Conservation (phyloP, 129 eudicot genomes). For the Ambrosia trifida region DNA sequence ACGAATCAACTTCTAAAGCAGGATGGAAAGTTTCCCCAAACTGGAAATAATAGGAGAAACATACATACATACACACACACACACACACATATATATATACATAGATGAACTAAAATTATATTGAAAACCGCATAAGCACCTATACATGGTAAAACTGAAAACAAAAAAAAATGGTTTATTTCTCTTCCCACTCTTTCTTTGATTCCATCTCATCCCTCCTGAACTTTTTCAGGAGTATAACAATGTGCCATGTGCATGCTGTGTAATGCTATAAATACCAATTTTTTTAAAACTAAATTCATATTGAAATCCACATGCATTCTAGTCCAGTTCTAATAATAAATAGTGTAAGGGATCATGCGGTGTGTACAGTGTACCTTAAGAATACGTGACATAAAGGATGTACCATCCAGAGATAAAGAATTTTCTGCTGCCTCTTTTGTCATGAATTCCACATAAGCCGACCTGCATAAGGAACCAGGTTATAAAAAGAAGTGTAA, state of each 20-base stretch:
- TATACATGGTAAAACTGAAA: too few species aligned
- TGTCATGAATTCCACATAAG: constrained; percentile 82
- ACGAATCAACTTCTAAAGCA: background rate
- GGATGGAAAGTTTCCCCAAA: background rate
- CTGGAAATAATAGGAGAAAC: background rate
- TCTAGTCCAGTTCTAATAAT: too few species aligned
- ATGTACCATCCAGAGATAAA: constrained; percentile 79
- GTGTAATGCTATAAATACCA: too few species aligned
- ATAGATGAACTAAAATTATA: too few species aligned
- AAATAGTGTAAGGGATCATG: background rate
- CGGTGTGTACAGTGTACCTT: constrained; percentile 50
- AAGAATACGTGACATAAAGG: constrained; percentile 92
- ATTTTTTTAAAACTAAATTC: too few species aligned
- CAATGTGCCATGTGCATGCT: too few species aligned
- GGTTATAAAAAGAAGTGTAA: constrained; percentile 9
- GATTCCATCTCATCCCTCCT: too few species aligned
- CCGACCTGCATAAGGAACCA: constrained; percentile 61
- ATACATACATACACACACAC: background rate
- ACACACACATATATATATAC: background rate
- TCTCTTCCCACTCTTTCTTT: too few species aligned
- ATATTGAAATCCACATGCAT: too few species aligned
- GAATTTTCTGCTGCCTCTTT: constrained; percentile 87
- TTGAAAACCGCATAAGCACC: too few species aligned
- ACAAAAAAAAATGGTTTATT: too few species aligned
- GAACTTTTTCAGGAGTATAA: too few species aligned